Conservation (phyloP, 1,139 yeast genomes). For the Suhomyces wounanorum region DNA sequence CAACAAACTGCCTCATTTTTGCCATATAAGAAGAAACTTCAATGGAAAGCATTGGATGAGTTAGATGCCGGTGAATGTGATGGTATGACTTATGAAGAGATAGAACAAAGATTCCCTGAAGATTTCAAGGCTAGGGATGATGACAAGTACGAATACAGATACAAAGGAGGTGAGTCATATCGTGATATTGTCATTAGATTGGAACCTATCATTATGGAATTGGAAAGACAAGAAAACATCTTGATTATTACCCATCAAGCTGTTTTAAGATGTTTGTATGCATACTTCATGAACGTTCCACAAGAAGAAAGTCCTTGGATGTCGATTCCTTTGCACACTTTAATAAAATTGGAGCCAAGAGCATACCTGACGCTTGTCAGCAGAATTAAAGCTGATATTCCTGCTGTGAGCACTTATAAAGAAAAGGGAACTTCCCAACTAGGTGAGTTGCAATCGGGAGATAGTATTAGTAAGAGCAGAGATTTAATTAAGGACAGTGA, state of each 20-base stretch:
- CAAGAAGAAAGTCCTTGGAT: constrained; percentile 99
- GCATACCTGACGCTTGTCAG: constrained; percentile 90
- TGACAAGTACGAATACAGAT: constrained; percentile 91
- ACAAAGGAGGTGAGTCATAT: constrained; percentile 96
- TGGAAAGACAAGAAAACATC: constrained; percentile 94
- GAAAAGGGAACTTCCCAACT: constrained; percentile 87
- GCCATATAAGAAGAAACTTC: constrained; percentile 75
- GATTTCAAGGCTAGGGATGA: constrained; percentile 96
- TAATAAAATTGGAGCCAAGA: constrained; percentile 89
- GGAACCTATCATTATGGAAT: constrained; percentile 97
- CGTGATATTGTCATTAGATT: constrained; percentile 91
- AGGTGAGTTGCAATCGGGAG: constrained; percentile 52
- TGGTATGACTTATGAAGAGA: constrained; percentile 89
- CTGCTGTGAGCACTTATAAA: constrained; percentile 95
- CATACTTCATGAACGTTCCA: constrained; percentile 97
- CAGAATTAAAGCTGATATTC: constrained; percentile 90
- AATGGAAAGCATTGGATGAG: constrained; percentile 97
- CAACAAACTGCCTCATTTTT: constrained; percentile 88
- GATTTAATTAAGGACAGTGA: constrained; percentile 41
- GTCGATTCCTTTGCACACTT: constrained; percentile 95
- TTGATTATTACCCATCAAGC: constrained; percentile 98
- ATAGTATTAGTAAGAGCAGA: constrained; percentile 36
- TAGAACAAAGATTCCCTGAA: constrained; percentile 78
- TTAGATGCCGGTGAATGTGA: constrained; percentile 98
- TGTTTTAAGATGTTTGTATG: constrained; percentile 91